Base-by-base conservation (phyloP, 192 early-diverging fungal species). In the Entophlyctis helioformis region DNA sequence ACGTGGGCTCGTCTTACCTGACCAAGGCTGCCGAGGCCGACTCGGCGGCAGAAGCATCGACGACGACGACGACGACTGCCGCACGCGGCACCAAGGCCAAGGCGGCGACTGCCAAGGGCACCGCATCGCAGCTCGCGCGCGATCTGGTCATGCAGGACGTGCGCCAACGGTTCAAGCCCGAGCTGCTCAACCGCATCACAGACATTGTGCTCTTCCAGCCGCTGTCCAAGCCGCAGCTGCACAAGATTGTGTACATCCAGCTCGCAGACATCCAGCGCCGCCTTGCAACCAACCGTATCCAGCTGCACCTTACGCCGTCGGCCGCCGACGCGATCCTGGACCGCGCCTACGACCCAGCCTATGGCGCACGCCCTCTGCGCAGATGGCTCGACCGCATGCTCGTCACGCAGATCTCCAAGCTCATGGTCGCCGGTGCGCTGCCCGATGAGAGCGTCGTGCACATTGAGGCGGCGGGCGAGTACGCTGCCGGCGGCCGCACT, bases 181-280 rank as follows among this genome's bases (percentile, higher is more conserved):
- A 98, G 66, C 82, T 98, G 60, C 64, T 98, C 34, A 98, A 98
- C 69, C 82, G 96, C 23, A 81, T 98, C 32, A 91, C 92, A 38
- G 93, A 96, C 40, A 84, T 92, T 55, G 80, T 96, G 42, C 54
- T 90, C 21, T 94, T 94, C 71, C 62, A 79, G 21, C 81, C 86
- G 19, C 72, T 92, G 16, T 59, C 54, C 11, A 59, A 21, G 6
- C 32, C 48, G 13, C 67, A 83, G 27, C 72, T 91, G 16, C 60
- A 60, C 33, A 64, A 75, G 44, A 87, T 91, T 32, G 83, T 87
- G 28, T 56, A 60, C 7, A 71, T 85, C 56, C 85, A 87, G 63
- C 61, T 91, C 7, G 44, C 53, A 4, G 57, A 72, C 28, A 77
- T 87, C 46, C 54, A 41, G 22, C 64, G 56, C 60, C 76, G 91